Evolutionary conservation across 2,329 filamentous ascomycete species (phyloP).

Genomic region (Amphichorda felina): DNA sequence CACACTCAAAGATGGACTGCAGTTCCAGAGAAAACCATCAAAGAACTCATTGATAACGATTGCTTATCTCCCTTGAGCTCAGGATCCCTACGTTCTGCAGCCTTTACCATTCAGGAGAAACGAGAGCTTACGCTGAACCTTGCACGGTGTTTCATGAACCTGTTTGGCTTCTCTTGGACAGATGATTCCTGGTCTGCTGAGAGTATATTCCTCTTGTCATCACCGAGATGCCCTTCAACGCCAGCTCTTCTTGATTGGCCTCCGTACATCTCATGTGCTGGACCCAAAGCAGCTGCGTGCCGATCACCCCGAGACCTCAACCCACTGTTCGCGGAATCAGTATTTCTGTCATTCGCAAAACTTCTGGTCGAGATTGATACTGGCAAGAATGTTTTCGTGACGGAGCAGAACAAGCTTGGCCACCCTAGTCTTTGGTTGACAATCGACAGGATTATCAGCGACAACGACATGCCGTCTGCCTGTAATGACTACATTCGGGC

Average conservation of each 20-base stretch:
- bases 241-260: background rate
- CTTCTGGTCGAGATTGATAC: background rate
- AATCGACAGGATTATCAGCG: background rate
- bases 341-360: background rate
- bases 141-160: background rate
- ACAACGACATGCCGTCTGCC: too few species aligned
- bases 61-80: too few species aligned
- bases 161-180: background rate
- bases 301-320: background rate
- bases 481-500: too few species aligned
- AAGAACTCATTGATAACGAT: too few species aligned
- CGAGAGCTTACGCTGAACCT: background rate
- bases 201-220: too few species aligned
- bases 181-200: too few species aligned
- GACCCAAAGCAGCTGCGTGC: background rate
- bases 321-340: background rate
- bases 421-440: slow-evolving; percentile 1
- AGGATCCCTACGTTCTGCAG: too few species aligned
- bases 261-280: background rate
- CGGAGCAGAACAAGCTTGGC: background rate
- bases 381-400: background rate
- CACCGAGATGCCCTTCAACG: background rate
- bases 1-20: too few species aligned
- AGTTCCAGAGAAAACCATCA: too few species aligned
- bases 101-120: background rate